Conservation (phyloP, 106 monocot species). For the Ottelia alismoides region DNA sequence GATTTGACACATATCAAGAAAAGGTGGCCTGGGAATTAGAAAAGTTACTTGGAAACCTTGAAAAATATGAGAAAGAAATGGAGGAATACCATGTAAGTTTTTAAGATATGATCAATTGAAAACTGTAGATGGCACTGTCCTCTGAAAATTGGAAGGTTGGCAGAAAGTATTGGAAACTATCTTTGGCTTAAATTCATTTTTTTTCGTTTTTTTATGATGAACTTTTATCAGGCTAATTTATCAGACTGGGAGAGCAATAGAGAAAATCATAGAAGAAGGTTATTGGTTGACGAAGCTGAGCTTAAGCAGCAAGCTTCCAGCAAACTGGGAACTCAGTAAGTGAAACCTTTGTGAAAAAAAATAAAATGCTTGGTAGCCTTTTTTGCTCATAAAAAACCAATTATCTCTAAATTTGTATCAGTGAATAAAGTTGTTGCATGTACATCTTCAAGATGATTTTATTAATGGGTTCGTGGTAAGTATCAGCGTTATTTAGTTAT, state of each 20-base stretch:
- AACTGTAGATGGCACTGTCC: not conserved
- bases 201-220: not conserved
- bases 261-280: conserved; percentile 37
- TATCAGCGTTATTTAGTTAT: too few relatives aligned
- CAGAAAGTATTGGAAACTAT: not conserved
- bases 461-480: too few relatives aligned
- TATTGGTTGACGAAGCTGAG: conserved; percentile 69
- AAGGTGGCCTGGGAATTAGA: conserved; percentile 62
- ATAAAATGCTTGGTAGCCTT: too few relatives aligned
- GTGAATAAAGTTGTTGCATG: too few relatives aligned
- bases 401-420: too few relatives aligned
- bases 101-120: not conserved
- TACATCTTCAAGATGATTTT: too few relatives aligned
- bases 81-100: conserved; percentile 75
- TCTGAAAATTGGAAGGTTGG: not conserved
- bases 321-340: too few relatives aligned
- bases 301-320: conserved; percentile 54
- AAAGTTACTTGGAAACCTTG: conserved; percentile 41
- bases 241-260: conserved; percentile 62
- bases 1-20: conserved; percentile 56
- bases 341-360: too few relatives aligned
- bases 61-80: conserved; percentile 76
- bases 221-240: conserved; percentile 32
- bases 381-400: too few relatives aligned
- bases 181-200: not conserved